Evolutionary conservation across 2,329 filamentous ascomycete species (phyloP), one percentile per base, ranked within the genome.

Genomic region (Hortaea werneckii): DNA sequence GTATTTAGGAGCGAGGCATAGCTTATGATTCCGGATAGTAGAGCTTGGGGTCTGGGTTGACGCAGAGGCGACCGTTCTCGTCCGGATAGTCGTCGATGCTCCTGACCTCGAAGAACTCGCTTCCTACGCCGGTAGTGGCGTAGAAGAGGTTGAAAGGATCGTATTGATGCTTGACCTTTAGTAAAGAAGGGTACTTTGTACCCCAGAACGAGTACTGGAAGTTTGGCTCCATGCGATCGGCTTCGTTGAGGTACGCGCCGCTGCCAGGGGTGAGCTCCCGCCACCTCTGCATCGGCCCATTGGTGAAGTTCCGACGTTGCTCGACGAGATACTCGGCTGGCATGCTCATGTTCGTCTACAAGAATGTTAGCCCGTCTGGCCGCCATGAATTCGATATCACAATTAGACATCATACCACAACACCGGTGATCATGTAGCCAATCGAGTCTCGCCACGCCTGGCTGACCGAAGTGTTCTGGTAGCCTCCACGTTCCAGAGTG

Each of bases 241-340:
- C 50, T 37, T 52, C 50, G 28, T 50, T 50, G 7, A 49, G 29
- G 28, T 50, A 52, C 9, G 47, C 34, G 4, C 47, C 50, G 2
- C 39, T 28, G 12, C 42, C 47, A 12, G 47, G 44, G 6, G 44
- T 45, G 4, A 52, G 5, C 10, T 50, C 42, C 29, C 45, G 30
- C 47, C 46, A 42, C 4, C 26, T 12, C 20, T 20, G 20, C 20
- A 20, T 20, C 20, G 20, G 20, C 20, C 20, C 20, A 20, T 20
- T 20, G 20, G 20, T 20, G 20, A 20, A 20, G 20, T 20, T 20
- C 20, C 20, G 20, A 20, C 20, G 20, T 20, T 20, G 20, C 20
- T 20, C 20, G 20, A 20, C 20, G 20, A 20, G 20, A 20, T 20
- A 20, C 20, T 20, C 20, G 20, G 20, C 20, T 20, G 20, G 20